A percentile compares a stretch with the other conserved stretches of the same genome.
phyloP scores from a whole-genome alignment of 2,329 filamentous ascomycete species.

The Epichloe glyceriae region DNA sequence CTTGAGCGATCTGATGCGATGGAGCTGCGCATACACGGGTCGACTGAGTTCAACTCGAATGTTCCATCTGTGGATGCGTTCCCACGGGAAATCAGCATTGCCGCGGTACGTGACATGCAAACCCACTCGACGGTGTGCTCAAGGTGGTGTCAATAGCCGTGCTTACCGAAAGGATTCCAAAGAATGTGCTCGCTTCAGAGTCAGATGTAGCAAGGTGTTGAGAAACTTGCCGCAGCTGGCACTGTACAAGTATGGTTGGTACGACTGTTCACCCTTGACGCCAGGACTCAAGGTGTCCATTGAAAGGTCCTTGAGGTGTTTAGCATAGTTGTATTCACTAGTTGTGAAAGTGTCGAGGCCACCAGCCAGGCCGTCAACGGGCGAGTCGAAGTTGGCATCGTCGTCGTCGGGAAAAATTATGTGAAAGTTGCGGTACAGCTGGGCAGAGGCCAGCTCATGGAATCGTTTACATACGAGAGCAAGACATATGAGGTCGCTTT shows the following conservation, averaged over 20 bases:
- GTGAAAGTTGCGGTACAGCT: conserved; percentile 46
- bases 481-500: conserved; percentile 41
- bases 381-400: conserved; percentile 34
- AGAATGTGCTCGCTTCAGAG: conserved; percentile 39
- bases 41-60: conserved; percentile 49
- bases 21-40: conserved; percentile 42
- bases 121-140: not conserved
- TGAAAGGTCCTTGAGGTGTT: conserved; percentile 40
- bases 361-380: conserved; percentile 43
- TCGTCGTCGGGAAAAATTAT: conserved; percentile 51
- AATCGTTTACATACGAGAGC: conserved; percentile 46
- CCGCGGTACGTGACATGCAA: not conserved
- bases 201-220: conserved; percentile 45
- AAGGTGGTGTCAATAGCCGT: not conserved
- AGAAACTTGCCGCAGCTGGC: conserved; percentile 50
- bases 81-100: conserved; percentile 2
- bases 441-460: conserved; percentile 41
- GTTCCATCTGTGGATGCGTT: conserved; percentile 38
- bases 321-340: conserved; percentile 50
- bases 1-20: conserved; percentile 37
- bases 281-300: conserved; percentile 43
- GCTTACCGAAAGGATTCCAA: conserved; percentile 44
- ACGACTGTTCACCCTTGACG: conserved; percentile 38
- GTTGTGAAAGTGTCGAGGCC: conserved; percentile 49
- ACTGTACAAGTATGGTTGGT: conserved; percentile 40